Evolutionary conservation across 176 grass and related monocot genomes (phyloP), one percentile per base, ranked within the genome.

Genomic region (Musa beccarii): DNA sequence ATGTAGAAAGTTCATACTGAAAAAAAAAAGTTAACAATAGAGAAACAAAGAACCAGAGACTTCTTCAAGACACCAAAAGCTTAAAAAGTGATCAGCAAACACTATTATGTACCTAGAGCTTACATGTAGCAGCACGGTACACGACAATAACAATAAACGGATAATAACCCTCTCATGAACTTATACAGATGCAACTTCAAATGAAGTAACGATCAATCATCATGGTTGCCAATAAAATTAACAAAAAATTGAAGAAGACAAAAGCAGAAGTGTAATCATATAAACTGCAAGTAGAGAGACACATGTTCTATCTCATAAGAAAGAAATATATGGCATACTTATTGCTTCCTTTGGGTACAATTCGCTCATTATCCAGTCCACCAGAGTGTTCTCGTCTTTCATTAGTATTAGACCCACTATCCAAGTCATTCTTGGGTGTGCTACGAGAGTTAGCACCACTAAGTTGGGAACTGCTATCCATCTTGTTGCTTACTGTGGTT

Each of bases 351-450:
- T 92, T 96, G 76, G 77, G 53, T 50, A 77, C 51, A 92, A 54
- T 52, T 29, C 78, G 87, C 52, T 96, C 92, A 61, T 87, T 96
- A 83, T 87, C 88, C 55, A 89, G 74, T 72, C 79, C 83, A 81
- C 68, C 78, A 78, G 83, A 81, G 2, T 84, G 84, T 15, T 92
- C 89, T 84, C 84, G 89, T 84, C 78, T 92, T 75, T 96, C 89
- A 78, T 81, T 89, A 81, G 86, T 53, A 22, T 81, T 65, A 84
- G 62, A 69, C 73, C 79, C 51, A 74, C 76, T 82, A 68, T 96
- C 86, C 50, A 64, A 51, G 43, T 80, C 78, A 63, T 62, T 80
- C 83, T 84, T 87, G 68, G 81, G 81, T 68, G 80, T 71, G 49
- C 65, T 76, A 71, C 82, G 82, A 51, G 82, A 78, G 53, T 63